Conservation (phyloP, 495 filamentous ascomycete species). For the Neurospora sp. region DNA sequence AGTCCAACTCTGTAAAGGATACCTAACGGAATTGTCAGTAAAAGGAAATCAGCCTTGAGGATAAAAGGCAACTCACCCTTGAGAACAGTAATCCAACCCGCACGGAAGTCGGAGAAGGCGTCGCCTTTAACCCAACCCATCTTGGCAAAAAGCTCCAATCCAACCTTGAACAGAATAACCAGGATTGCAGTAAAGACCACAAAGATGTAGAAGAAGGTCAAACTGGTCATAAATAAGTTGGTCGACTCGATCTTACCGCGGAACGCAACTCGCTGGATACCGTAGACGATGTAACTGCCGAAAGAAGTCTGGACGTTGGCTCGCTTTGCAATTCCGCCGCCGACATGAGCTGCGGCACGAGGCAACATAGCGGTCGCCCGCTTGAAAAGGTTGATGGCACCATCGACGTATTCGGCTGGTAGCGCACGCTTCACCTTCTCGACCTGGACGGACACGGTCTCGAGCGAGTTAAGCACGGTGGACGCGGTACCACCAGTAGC, state of each 20-base stretch:
- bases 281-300: constrained; percentile 60
- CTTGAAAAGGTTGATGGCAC: constrained; percentile 30
- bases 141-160: constrained; percentile 61
- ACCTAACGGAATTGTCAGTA: constrained; percentile 46
- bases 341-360: constrained; percentile 31
- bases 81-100: constrained; percentile 54
- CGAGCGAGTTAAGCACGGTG: constrained; percentile 63
- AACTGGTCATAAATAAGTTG: constrained; percentile 88
- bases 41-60: neutral
- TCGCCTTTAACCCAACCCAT: constrained; percentile 72
- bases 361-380: constrained; percentile 36
- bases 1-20: constrained; percentile 86
- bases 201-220: constrained; percentile 84
- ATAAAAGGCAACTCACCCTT: constrained; percentile 15
- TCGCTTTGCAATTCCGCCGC: constrained; percentile 30
- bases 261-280: constrained; percentile 88
- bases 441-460: constrained; percentile 72
- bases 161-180: constrained; percentile 69
- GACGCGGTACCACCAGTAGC: constrained; percentile 84
- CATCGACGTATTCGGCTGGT: constrained; percentile 10
- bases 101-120: constrained; percentile 88
- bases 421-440: constrained; percentile 55
- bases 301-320: constrained; percentile 35
- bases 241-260: constrained; percentile 74
- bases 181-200: constrained; percentile 58